These are phyloP conservation scores for Suhomyces emberorum DNA, from an alignment of 805 yeast species.

Conservation along the genomic window DNA sequence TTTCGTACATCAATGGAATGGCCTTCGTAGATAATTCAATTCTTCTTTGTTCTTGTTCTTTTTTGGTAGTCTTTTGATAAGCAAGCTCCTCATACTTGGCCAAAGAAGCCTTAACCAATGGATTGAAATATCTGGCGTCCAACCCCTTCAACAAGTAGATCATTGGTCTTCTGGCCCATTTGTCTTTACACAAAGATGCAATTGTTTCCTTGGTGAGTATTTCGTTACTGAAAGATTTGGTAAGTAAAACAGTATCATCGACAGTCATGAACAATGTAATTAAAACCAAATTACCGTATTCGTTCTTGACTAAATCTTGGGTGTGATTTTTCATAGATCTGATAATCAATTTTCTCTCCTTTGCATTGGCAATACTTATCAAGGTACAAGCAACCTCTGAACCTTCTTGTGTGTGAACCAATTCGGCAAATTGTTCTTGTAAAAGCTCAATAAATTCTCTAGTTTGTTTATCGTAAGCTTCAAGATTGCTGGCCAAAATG, in stretches of 20 bases:
- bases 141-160: constrained; percentile 75
- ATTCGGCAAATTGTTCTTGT: constrained; percentile 86
- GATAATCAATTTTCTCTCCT: constrained; percentile 81
- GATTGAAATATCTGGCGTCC: constrained; percentile 79
- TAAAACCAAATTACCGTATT: constrained; percentile 79
- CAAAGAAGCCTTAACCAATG: constrained; percentile 58
- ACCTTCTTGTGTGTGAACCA: constrained; percentile 95
- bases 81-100: constrained; percentile 56
- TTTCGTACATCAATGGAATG: constrained; percentile 59
- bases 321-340: constrained; percentile 73
- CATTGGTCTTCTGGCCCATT: constrained; percentile 86
- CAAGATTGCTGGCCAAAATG: constrained; percentile 56
- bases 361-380: constrained; percentile 81
- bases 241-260: constrained; percentile 86
- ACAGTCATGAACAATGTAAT: constrained; percentile 78
- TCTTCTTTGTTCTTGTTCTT: constrained; percentile 76
- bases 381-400: constrained; percentile 83
- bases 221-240: constrained; percentile 67
- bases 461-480: constrained; percentile 51
- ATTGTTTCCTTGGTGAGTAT: constrained; percentile 46
- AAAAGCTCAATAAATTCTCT: constrained; percentile 80
- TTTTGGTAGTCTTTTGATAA: constrained; percentile 69
- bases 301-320: constrained; percentile 74
- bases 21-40: constrained; percentile 62
- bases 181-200: constrained; percentile 58